Base-by-base conservation (phyloP, 257 asterid genomes). In the Petunia secreta region DNA sequence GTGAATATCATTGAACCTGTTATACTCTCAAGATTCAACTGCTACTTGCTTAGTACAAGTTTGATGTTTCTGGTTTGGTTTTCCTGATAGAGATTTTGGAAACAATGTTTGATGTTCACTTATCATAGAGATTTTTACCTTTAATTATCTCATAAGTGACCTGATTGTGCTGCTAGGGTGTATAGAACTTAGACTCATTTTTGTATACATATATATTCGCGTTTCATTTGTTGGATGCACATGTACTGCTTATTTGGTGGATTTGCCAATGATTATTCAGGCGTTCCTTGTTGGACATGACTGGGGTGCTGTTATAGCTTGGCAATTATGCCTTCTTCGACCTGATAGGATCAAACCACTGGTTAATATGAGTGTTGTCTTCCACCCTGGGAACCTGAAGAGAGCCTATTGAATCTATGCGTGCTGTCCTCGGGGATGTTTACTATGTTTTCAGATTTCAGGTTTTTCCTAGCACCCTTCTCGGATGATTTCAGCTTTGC, bases 231-330 rank as follows among this genome's bases (percentile, higher is more conserved):
- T 25, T 25, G 25, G 25, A 25, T 25, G 25, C 25, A 25, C 25
- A 25, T 25, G 25, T 25, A 25, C 25, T 52, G 11, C 57, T 52
- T 10, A 52, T 9, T 8, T 52, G 15, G 14, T 52, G 57, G 57
- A 10, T 52, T 52, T 52, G 57, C 57, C 3, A 8, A 52, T 52
- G 25, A 52, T 10, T 52, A 9, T 52, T 52, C 57, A 73, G 78
- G 78, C 92, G 39, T 92, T 88, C 84, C 79, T 95, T 83, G 97
- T 95, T n/a, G 99, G 97, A 55, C 99, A 93, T 81, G 99, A 95
- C 80, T 95, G 98, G 98, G 98, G 99, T 46, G 97, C 99, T 1
- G 52, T 66, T 2, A 87, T 92, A n/a, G 97, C 96, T 1, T 95
- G 99, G 98, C 44, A 87, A 16, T 84, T 93, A 25, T 92, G 96